These are phyloP conservation scores for Tulasnella sp. DNA, from an alignment of 768 basidiomycete species.

Conservation along the genomic window DNA sequence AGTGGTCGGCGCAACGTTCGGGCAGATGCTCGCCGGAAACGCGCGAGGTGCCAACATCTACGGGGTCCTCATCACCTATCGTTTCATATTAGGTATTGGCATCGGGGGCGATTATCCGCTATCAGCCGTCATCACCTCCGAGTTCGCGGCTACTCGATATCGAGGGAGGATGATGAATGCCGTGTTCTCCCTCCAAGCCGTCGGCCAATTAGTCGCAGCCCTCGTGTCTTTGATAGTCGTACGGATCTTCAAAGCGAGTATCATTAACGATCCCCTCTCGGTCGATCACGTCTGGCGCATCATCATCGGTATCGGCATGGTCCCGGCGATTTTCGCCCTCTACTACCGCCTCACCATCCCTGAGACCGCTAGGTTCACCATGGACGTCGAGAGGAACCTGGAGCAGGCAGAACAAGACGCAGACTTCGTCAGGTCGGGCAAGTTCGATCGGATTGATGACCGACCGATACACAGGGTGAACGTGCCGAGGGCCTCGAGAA, in stretches of 20 bases:
- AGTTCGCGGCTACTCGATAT: conserved; percentile 21
- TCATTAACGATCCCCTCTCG: conserved; percentile 7
- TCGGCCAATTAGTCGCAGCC: neutral
- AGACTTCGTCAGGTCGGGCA: conserved; percentile 20
- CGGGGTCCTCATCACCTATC: conserved; percentile 49
- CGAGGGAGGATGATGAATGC: conserved; percentile 22
- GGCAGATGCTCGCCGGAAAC: conserved; percentile 63
- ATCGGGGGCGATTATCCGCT: conserved; percentile 21
- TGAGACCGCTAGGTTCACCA: conserved; percentile 19
- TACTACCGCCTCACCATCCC: conserved; percentile 28
- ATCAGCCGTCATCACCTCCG: conserved; percentile 20
- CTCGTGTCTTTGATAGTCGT: conserved; percentile 1
- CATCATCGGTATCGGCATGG: conserved; percentile 21
- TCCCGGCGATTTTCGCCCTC: conserved; percentile 21
- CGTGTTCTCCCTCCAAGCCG: conserved; percentile 20
- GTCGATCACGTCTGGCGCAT: conserved; percentile 39
- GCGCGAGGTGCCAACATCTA: conserved; percentile 59
- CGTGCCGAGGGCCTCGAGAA: conserved; percentile 19
- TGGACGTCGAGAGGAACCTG: conserved; percentile 22
- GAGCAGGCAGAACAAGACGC: conserved; percentile 17
- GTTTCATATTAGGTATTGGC: conserved; percentile 47
- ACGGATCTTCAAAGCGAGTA: neutral
- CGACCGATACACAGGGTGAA: conserved; percentile 17
- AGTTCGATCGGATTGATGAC: conserved; percentile 18
- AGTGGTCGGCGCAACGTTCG: conserved; percentile 65